Evolutionary conservation across 192 early-diverging fungal genomes (phyloP).

Genomic region (Mortierella antarctica): DNA sequence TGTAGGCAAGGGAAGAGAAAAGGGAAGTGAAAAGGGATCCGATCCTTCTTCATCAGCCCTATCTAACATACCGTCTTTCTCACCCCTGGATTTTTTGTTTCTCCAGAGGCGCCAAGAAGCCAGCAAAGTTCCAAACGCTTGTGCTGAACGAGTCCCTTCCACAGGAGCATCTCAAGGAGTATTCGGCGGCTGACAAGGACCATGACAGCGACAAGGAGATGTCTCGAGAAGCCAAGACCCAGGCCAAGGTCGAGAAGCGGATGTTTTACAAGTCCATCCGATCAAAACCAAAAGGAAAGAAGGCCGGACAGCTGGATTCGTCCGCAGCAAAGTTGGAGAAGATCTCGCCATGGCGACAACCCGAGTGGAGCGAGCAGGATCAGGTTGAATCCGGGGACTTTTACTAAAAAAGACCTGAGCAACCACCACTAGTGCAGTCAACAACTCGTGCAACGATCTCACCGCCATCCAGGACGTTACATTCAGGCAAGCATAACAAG

Average conservation of each 20-base stretch:
- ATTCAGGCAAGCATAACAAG: too few species aligned
- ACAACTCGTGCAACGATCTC: too few species aligned
- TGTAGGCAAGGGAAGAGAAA: background rate
- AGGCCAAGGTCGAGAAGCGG: slow-evolving; percentile 42
- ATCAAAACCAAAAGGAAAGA: slow-evolving; percentile 51
- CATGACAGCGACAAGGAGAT: background rate
- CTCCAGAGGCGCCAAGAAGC: slow-evolving; percentile 23
- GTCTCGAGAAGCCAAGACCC: slow-evolving; percentile 27
- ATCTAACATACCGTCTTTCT: background rate
- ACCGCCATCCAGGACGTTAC: too few species aligned
- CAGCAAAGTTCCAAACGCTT: slow-evolving; percentile 33
- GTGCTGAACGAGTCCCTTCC: slow-evolving; percentile 35
- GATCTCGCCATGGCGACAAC: slow-evolving; percentile 20
- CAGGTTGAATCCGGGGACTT: background rate
- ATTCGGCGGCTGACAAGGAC: background rate
- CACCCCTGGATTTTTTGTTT: slow-evolving; percentile 4
- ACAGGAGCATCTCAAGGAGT: slow-evolving; percentile 21
- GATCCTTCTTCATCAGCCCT: background rate
- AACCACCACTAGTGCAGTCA: background rate
- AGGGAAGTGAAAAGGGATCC: too few species aligned
- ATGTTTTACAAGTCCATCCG: slow-evolving; percentile 48
- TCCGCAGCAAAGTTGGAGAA: slow-evolving; percentile 25
- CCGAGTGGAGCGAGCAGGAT: slow-evolving; percentile 32
- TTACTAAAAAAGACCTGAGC: background rate
- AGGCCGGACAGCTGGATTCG: slow-evolving; percentile 32